Evolutionary conservation across 345 rosid species (phyloP).

Genomic region (Angophora floribunda): DNA sequence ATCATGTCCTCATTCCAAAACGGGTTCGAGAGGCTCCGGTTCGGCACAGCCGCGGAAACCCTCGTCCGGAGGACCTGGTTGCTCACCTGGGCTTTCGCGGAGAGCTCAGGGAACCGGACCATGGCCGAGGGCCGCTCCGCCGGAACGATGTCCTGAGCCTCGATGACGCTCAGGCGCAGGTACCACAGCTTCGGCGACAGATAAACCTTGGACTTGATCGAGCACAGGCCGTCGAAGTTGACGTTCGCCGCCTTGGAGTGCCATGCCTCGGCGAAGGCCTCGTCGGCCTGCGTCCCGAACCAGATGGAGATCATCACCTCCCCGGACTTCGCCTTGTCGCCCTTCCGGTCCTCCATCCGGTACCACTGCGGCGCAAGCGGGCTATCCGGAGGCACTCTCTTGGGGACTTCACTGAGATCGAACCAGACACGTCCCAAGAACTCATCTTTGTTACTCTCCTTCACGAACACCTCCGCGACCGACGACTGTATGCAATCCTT

Average conservation of each 20-base stretch:
- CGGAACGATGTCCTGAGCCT: slow-evolving; percentile 55
- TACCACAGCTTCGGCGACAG: slow-evolving; percentile 74
- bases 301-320: slow-evolving; percentile 68
- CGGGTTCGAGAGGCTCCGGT: slow-evolving; percentile 43
- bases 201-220: slow-evolving; percentile 62
- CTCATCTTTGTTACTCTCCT: slow-evolving; percentile 48
- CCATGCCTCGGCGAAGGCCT: slow-evolving; percentile 70
- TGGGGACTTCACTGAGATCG: slow-evolving; percentile 56
- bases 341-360: slow-evolving; percentile 48
- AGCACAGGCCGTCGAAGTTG: slow-evolving; percentile 45
- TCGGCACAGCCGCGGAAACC: slow-evolving; percentile 21
- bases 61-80: slow-evolving; percentile 52
- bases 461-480: slow-evolving; percentile 52
- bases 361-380: slow-evolving; percentile 73
- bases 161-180: slow-evolving; percentile 49
- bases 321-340: slow-evolving; percentile 28
- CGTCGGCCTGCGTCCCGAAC: slow-evolving; percentile 82
- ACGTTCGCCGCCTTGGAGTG: slow-evolving; percentile 66
- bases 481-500: slow-evolving; percentile 75
- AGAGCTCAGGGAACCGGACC: slow-evolving; percentile 48
- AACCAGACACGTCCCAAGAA: slow-evolving; percentile 57
- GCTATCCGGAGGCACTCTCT: slow-evolving; percentile 70
- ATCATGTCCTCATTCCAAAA: slow-evolving; percentile 63
- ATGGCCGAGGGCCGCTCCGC: slow-evolving; percentile 33
- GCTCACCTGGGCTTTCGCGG: slow-evolving; percentile 44